These are phyloP conservation scores for Phytopythium aichiense DNA, from an alignment of 352 stramenopile genomes.

Conservation along the genomic window DNA sequence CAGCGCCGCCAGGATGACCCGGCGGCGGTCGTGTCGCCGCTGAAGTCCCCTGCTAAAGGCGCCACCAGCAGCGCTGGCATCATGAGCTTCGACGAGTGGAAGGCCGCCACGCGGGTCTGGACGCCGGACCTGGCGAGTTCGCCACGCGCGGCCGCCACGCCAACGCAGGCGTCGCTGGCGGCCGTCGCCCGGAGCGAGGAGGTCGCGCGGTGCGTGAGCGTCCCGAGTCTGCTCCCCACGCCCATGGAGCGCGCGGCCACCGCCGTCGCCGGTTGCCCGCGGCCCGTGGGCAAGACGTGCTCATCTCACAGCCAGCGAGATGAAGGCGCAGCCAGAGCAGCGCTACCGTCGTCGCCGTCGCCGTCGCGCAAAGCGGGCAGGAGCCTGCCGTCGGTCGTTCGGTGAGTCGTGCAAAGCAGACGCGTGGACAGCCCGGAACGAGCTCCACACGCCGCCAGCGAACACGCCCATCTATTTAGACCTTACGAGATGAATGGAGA, in stretches of 20 bases:
- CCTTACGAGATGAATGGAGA: not conserved
- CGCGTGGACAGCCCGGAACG: not conserved
- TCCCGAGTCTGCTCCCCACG: slow-evolving; percentile 49
- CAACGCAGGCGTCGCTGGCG: slow-evolving; percentile 25
- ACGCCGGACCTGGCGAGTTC: slow-evolving; percentile 15
- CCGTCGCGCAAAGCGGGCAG: not conserved
- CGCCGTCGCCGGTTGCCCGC: not conserved
- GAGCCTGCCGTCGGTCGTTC: not conserved
- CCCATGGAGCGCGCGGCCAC: slow-evolving; percentile 42
- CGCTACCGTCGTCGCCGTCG: not conserved
- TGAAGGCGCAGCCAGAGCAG: not conserved
- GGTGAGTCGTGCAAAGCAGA: not conserved
- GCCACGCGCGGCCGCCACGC: slow-evolving; percentile 20
- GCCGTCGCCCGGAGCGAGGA: slow-evolving; percentile 24
- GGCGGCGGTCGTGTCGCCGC: not conserved
- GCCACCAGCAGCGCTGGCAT: slow-evolving; percentile 9
- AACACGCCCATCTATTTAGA: not conserved
- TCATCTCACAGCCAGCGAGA: not conserved
- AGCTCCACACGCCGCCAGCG: not conserved
- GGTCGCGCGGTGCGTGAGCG: slow-evolving; percentile 46
- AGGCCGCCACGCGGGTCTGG: slow-evolving; percentile 49
- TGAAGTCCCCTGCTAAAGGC: slow-evolving; percentile 6
- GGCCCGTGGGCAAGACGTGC: not conserved
- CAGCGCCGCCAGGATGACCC: slow-evolving; percentile 10
- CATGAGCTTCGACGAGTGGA: slow-evolving; percentile 64